Conservation (phyloP, 192 early-diverging fungal genomes). For the Podila epigama region DNA sequence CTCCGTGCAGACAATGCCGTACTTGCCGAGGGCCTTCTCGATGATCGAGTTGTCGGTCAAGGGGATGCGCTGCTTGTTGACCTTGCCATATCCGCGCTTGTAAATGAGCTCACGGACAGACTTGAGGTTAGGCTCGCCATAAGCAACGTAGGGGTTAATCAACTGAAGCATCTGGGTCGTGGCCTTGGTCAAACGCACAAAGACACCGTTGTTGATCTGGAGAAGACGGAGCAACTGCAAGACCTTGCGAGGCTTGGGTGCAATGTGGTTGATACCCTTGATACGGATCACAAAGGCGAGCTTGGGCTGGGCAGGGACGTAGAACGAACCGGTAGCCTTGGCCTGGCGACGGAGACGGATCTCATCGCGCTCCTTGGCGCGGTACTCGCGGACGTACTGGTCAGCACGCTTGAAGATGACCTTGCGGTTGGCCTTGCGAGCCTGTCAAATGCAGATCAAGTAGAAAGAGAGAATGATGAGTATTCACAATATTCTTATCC, state of each 20-base stretch:
- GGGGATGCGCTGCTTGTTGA: slow-evolving; percentile 96
- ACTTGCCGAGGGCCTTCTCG: slow-evolving; percentile 90
- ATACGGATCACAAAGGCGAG: slow-evolving; percentile 98
- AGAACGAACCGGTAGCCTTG: slow-evolving; percentile 89
- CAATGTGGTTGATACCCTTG: slow-evolving; percentile 99
- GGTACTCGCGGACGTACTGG: slow-evolving; percentile 98
- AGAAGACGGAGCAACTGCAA: slow-evolving; percentile 98
- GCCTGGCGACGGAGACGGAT: slow-evolving; percentile 94
- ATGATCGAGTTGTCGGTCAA: slow-evolving; percentile 97
- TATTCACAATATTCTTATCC: no score
- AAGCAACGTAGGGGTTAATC: slow-evolving; percentile 95
- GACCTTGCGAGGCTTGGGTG: slow-evolving; percentile 99
- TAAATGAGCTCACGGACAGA: slow-evolving; percentile 98
- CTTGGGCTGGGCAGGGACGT: slow-evolving; percentile 95
- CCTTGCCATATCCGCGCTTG: slow-evolving; percentile 99
- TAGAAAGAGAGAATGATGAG: slow-evolving; percentile 3
- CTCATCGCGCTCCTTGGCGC: slow-evolving; percentile 85
- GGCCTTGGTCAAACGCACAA: slow-evolving; percentile 95
- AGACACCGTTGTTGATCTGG: slow-evolving; percentile 99
- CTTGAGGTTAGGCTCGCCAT: slow-evolving; percentile 97
- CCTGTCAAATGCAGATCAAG: slow-evolving; percentile 22
- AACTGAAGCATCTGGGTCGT: slow-evolving; percentile 98
- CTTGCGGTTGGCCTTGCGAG: slow-evolving; percentile 75
- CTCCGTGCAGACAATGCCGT: slow-evolving; percentile 97
- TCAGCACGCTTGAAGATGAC: slow-evolving; percentile 99